Evolutionary conservation across 192 early-diverging fungal species (phyloP), one percentile per base, ranked within the genome.

Genomic region (Coemansia sp.): DNA sequence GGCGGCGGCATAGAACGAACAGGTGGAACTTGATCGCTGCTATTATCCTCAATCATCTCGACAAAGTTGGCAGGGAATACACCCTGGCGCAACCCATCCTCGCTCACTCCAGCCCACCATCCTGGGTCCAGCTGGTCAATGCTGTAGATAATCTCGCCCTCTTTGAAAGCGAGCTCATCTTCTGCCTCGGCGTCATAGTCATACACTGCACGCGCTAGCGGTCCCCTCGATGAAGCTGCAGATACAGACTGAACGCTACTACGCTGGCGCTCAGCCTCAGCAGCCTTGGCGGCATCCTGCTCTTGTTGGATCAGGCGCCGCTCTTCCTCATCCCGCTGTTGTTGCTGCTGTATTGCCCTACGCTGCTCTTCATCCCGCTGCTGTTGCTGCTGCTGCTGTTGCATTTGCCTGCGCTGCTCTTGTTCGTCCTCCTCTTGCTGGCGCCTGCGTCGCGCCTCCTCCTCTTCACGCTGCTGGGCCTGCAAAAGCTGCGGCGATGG

Each of bases 51-150:
- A 53, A 87, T 82, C 50, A 87, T 62, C 51, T 86, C 86, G 31
- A 89, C 88, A 73, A 85, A 89, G 77, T 89, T 89, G 41, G 87
- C 85, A 27, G 95, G 95, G 84, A 97, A 97, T 40, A 95, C 73
- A 33, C 95, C 95, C 40, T 84, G 84, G 10, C 88, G 82, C 24
- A 80, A 70, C 11, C 93, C 93, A 70, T 92, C 88, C 61, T 90
- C 82, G 62, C 88, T 91, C 33, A 85, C 84, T 60, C 94, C 96
- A 44, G 89, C 86, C 96, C 95, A 97, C 96, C 96, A 98, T 41
- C 92, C 95, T 40, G 93, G 91, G 75, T 94, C 93, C 50, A 94
- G 53, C 81, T 93, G 87, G 17, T 90, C 89, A 44, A 98, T 90
- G 27, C 88, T 85, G 16, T 70, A 84, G 53, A 98, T 90, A 13